Conservation (phyloP, 2,329 filamentous ascomycete species). For the Aspergillus quadrilineatus region DNA sequence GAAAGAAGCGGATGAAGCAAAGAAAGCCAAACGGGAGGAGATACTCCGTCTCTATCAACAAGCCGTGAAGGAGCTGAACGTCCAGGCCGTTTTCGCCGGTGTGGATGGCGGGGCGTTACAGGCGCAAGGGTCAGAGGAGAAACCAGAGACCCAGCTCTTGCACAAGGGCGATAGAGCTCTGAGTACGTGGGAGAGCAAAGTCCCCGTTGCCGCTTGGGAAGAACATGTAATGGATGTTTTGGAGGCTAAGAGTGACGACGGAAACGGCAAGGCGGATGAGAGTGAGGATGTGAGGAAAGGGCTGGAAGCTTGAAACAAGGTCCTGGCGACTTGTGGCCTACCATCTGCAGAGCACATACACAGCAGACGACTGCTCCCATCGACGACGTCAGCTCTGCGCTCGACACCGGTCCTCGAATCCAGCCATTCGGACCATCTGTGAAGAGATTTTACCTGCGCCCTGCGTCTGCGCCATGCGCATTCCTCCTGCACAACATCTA, state of each 20-base stretch:
- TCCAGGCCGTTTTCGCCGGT: constrained; percentile 61
- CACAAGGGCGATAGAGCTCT: constrained; percentile 32
- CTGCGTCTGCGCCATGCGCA: constrained; percentile 1
- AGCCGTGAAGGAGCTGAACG: constrained; percentile 61
- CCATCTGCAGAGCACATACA: background rate
- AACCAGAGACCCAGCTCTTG: constrained; percentile 30
- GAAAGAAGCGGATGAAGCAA: constrained; percentile 5
- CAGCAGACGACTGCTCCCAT: too few relatives aligned
- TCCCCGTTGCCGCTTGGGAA: constrained; percentile 30
- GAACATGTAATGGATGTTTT: constrained; percentile 37
- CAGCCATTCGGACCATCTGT: background rate
- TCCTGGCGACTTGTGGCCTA: too few relatives aligned
- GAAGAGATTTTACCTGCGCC: background rate
- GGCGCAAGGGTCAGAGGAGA: constrained; percentile 21
- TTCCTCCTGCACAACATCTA: constrained; percentile 1
- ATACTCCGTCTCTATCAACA: constrained; percentile 35
- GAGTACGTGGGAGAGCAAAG: background rate
- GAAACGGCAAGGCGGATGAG: background rate
- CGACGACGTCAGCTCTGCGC: too few relatives aligned
- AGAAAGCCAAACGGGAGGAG: constrained; percentile 29
- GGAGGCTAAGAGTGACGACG: constrained; percentile 31
- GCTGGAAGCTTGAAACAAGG: background rate
- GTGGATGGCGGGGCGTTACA: constrained; percentile 14
- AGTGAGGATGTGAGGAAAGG: background rate
- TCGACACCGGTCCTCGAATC: too few relatives aligned